These are phyloP conservation scores for Lactuca sativa DNA, from an alignment of 129 eudicot species.

Conservation along the genomic window DNA sequence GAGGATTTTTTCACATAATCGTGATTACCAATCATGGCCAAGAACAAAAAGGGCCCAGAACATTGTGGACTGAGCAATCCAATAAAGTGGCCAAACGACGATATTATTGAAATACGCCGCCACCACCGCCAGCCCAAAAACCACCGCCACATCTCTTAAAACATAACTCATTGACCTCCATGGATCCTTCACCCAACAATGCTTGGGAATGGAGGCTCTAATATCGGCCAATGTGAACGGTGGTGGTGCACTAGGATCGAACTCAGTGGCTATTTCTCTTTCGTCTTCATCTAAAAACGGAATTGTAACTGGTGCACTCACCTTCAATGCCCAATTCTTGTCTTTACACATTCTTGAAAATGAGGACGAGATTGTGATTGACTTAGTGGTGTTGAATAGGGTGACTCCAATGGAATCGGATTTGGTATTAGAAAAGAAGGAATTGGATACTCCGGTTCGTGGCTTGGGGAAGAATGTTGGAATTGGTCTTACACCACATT, in stretches of 20 bases:
- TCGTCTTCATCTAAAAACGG: conserved; percentile 37
- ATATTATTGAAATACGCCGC: conserved; percentile 71
- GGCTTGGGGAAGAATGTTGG: conserved; percentile 48
- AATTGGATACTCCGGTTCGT: conserved; percentile 35
- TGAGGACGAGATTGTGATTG: conserved; percentile 18
- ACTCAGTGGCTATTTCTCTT: conserved; percentile 29
- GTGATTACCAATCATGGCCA: conserved; percentile 93
- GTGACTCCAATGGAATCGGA: conserved; percentile 2
- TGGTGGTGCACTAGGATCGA: conserved; percentile 75
- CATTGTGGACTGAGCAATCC: conserved; percentile 98
- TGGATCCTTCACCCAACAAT: conserved; percentile 92
- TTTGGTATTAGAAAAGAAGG: conserved; percentile 9
- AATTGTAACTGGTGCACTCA: conserved; percentile 57
- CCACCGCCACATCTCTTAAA: conserved; percentile 69
- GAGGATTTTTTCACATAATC: neutral
- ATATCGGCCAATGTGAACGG: conserved; percentile 74
- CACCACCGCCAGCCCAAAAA: conserved; percentile 81
- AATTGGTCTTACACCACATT: conserved; percentile 60
- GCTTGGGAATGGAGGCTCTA: conserved; percentile 78
- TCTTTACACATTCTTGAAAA: conserved; percentile 24
- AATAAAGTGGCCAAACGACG: conserved; percentile 95
- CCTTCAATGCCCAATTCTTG: conserved; percentile 54
- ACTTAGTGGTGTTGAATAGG: conserved; percentile 23
- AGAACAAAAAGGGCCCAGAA: conserved; percentile 99
- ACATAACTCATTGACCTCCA: conserved; percentile 90